Conservation (phyloP, 192 early-diverging fungal species). For the Spizellomyces sp. region DNA sequence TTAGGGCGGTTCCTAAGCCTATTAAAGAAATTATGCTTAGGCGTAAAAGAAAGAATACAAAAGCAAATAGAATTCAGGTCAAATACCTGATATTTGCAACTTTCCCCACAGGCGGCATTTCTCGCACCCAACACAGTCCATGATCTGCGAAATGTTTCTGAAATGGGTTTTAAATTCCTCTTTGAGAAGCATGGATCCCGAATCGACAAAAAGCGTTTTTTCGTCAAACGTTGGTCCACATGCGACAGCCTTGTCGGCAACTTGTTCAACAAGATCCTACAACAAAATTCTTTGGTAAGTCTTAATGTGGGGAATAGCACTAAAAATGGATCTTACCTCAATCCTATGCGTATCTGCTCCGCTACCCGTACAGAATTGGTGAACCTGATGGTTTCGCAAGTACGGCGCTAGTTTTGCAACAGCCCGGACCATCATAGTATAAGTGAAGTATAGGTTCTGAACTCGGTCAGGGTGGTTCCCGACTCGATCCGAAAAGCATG, state of each 20-base stretch:
- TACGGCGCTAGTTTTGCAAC: constrained; percentile 81
- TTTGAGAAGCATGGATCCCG: constrained; percentile 52
- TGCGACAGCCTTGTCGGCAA: constrained; percentile 59
- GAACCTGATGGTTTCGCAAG: constrained; percentile 58
- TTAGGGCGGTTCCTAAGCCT: constrained; percentile 95
- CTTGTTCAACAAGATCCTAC: constrained; percentile 54
- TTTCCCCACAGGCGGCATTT: constrained; percentile 99
- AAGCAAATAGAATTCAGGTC: too few species aligned
- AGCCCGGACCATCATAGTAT: constrained; percentile 82
- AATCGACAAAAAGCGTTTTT: constrained; percentile 75
- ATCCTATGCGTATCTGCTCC: constrained; percentile 27
- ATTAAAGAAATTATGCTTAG: constrained; percentile 25
- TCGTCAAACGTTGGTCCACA: constrained; percentile 91
- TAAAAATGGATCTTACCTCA: background rate
- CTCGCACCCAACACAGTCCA: constrained; percentile 99
- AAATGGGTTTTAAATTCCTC: constrained; percentile 89
- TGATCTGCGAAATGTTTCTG: constrained; percentile 94
- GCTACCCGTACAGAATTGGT: constrained; percentile 71
- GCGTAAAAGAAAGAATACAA: too few species aligned
- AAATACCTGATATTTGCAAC: constrained; percentile 66
- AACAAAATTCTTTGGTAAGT: constrained; percentile 22
- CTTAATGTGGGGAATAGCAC: background rate
- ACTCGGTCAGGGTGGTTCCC: constrained; percentile 88
- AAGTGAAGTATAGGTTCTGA: constrained; percentile 95
- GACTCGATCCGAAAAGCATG: constrained; percentile 89